A percentile compares a stretch with the other conserved stretches of the same genome.
These are phyloP conservation scores for Pseudogymnoascus sp. DNA, from an alignment of 2,329 filamentous ascomycete genomes.

Conservation along the genomic window DNA sequence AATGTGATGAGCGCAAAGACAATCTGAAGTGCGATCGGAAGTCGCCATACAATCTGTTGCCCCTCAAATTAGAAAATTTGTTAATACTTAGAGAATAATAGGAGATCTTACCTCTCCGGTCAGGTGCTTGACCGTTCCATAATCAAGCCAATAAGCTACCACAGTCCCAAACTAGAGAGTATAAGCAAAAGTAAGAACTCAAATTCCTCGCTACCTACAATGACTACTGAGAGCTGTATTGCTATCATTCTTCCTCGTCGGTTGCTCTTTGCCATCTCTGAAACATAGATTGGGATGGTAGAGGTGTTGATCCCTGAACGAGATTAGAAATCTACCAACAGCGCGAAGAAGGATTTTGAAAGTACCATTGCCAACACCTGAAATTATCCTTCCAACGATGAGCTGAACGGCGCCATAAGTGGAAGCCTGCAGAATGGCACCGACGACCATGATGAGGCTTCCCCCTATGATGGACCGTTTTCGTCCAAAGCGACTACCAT, in stretches of 20 bases:
- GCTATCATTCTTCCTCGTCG: slow-evolving; percentile 1
- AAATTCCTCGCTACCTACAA: background rate
- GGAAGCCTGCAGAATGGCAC: slow-evolving; percentile 35
- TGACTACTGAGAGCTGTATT: slow-evolving; percentile 1
- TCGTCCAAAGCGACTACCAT: slow-evolving; percentile 45
- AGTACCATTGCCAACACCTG: slow-evolving; percentile 39
- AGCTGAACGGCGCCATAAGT: slow-evolving; percentile 39
- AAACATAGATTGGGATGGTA: slow-evolving; percentile 38
- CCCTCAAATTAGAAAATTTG: slow-evolving; percentile 30
- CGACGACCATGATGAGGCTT: slow-evolving; percentile 45
- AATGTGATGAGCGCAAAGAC: slow-evolving; percentile 51
- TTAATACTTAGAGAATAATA: slow-evolving; percentile 39
- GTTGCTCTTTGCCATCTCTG: slow-evolving; percentile 36
- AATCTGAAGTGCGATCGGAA: slow-evolving; percentile 49
- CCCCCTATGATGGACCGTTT: slow-evolving; percentile 48
- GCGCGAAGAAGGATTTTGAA: background rate
- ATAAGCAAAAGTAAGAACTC: slow-evolving; percentile 16
- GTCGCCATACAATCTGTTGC: slow-evolving; percentile 41
- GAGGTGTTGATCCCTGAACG: slow-evolving; percentile 27
- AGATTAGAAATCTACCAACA: background rate
- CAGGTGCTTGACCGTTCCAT: slow-evolving; percentile 29
- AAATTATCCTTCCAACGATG: slow-evolving; percentile 39
- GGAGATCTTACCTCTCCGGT: slow-evolving; percentile 35
- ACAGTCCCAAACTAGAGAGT: slow-evolving; percentile 35
- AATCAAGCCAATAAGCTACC: slow-evolving; percentile 51